Conservation (phyloP, 495 filamentous ascomycete species). For the Xylaria grammica region DNA sequence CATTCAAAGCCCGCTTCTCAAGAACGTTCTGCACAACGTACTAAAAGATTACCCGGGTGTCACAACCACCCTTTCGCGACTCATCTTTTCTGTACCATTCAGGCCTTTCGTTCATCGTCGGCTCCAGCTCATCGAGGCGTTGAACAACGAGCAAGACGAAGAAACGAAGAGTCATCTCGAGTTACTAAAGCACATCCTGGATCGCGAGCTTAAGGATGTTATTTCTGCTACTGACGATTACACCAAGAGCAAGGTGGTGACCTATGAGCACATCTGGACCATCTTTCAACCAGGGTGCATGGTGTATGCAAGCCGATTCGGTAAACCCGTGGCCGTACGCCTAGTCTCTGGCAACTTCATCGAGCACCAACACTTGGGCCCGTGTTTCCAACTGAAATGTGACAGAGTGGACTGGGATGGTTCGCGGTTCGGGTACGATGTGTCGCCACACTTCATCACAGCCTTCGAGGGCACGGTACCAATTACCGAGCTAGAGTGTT, state of each 20-base stretch:
- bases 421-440: conserved; percentile 56
- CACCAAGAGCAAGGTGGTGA: conserved; percentile 61
- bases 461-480: conserved; percentile 61
- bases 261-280: conserved; percentile 55
- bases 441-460: conserved; percentile 49
- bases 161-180: conserved; percentile 60
- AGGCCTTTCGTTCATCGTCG: conserved; percentile 70
- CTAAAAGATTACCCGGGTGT: conserved; percentile 68
- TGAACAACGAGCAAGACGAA: conserved; percentile 52
- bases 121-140: conserved; percentile 52
- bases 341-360: conserved; percentile 38
- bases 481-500: conserved; percentile 60
- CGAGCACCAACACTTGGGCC: conserved; percentile 30
- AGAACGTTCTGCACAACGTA: conserved; percentile 58
- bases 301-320: conserved; percentile 31
- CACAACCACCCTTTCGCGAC: conserved; percentile 58
- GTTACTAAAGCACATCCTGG: conserved; percentile 59
- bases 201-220: conserved; percentile 61
- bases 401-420: conserved; percentile 66
- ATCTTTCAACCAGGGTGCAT: conserved; percentile 46
- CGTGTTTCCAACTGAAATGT: conserved; percentile 49
- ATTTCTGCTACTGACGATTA: conserved; percentile 62
- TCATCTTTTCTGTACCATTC: conserved; percentile 66
- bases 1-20: conserved; percentile 66
- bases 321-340: conserved; percentile 38